A percentile compares a stretch with the other conserved stretches of the same genome.
Conservation (phyloP, 768 basidiomycete species). For the Cyclocybe aegerita region DNA sequence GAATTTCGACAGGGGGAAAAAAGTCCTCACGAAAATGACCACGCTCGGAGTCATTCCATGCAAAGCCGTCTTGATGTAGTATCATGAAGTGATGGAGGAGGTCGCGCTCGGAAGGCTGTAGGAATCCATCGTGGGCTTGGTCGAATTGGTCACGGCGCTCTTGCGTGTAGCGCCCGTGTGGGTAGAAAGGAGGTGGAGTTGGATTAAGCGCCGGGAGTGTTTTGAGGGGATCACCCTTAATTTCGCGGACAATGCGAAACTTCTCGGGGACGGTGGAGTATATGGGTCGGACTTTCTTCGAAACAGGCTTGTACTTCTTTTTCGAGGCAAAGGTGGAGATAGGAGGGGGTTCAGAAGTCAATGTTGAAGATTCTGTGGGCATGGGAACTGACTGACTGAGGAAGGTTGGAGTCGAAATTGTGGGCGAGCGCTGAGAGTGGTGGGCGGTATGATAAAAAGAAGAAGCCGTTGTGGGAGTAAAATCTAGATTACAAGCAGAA, state of each 20-base stretch:
- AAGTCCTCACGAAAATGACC: conserved; percentile 31
- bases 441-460: too few species aligned
- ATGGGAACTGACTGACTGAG: too few species aligned
- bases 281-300: conserved; percentile 3
- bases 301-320: conserved; percentile 8
- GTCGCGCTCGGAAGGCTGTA: conserved; percentile 27
- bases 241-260: conserved; percentile 4
- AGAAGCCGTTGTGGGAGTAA: neutral
- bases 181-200: conserved; percentile 8
- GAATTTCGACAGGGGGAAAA: conserved; percentile 31
- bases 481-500: neutral
- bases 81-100: conserved; percentile 30
- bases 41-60: conserved; percentile 35
- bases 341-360: too few species aligned
- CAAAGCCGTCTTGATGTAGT: conserved; percentile 30
- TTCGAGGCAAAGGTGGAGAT: neutral
- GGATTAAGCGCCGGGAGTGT: conserved; percentile 4
- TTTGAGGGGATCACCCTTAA: conserved; percentile 7
- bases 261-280: conserved; percentile 2
- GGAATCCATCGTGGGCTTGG: conserved; percentile 19
- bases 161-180: conserved; percentile 15
- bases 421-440: too few species aligned
- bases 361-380: too few species aligned
- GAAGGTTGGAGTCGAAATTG: too few species aligned
- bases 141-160: conserved; percentile 12